Base-by-base conservation (phyloP, 345 rosid species). In the Stellera chamaejasme region DNA sequence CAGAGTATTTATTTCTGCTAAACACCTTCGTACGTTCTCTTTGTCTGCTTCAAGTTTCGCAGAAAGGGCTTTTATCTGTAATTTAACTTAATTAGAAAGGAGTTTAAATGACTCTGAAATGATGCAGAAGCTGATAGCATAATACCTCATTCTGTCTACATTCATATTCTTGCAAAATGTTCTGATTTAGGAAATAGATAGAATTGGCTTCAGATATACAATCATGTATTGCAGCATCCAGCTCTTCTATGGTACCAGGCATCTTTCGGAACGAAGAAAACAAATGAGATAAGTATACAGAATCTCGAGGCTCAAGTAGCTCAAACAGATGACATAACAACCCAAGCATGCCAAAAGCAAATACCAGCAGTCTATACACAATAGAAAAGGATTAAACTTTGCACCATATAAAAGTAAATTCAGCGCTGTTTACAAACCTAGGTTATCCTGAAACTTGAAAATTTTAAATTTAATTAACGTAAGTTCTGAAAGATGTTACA, bases 161-260 rank as follows among this genome's bases (percentile, higher is more conserved):
- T 62, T 88, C 90, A 65, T 92, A 92, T 70, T 88, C 96, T 63
- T 79, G 76, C 56, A 92, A 60, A 27, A 86, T 75, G 66, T 92
- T 92, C 56, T 82, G 87, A 72, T 92, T 92, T 50, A 92, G 77
- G 32, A 78, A 84, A 56, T 82, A 82, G 59, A 81, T 85, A 49
- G 96, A 85, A 74, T 92, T 92, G 47, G 96, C 96, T 74, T 83
- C 88, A 66, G 90, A 73, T 27, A 77, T 58, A 59, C 69, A 79
- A 66, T 88, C 98, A 69, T 86, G 86, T 57, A 88, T 88, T 13
- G 93, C 93, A 50, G 96, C 98, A 68, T 86, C 85, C 72, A 92
- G 57, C 65, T 92, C 96, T 79, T 88, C 98, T 43, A 92, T 64
- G 12, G 96, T 88, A 36, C 81, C 73, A 53, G 90, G 87, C 90